These are phyloP conservation scores for Calamus simplicifolius DNA, from an alignment of 176 grass and related monocot species.

Conservation along the genomic window DNA sequence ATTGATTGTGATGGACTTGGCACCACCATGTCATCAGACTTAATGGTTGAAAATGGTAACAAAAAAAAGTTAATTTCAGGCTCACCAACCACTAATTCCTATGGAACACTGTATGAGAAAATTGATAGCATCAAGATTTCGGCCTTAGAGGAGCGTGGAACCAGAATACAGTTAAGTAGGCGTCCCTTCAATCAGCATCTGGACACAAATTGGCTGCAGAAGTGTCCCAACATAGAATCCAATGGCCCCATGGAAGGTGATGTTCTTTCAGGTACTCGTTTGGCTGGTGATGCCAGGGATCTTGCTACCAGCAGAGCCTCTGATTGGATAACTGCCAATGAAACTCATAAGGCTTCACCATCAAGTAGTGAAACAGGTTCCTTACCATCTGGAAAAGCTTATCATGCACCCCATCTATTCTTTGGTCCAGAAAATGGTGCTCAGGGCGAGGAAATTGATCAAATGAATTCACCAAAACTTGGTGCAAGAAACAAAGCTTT, in stretches of 20 bases:
- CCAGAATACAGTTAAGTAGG: slow-evolving; percentile 18
- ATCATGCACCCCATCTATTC: slow-evolving; percentile 23
- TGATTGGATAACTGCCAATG: slow-evolving; percentile 20
- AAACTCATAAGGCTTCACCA: slow-evolving; percentile 24
- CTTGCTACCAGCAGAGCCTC: slow-evolving; percentile 11
- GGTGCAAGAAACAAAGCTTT: not conserved
- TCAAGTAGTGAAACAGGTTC: slow-evolving; percentile 22
- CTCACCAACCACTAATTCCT: slow-evolving; percentile 14
- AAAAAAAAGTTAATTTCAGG: slow-evolving; percentile 10
- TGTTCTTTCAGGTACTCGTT: slow-evolving; percentile 18
- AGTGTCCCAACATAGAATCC: not conserved
- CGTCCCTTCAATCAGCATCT: slow-evolving; percentile 17
- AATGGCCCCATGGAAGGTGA: slow-evolving; percentile 9
- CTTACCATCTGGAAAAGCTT: slow-evolving; percentile 26
- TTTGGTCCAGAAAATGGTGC: slow-evolving; percentile 19
- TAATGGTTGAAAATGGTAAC: slow-evolving; percentile 22
- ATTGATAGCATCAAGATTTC: slow-evolving; percentile 50
- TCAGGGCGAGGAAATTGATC: slow-evolving; percentile 12
- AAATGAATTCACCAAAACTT: not conserved
- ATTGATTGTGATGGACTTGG: not conserved
- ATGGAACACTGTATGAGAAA: slow-evolving; percentile 29
- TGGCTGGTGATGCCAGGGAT: slow-evolving; percentile 23
- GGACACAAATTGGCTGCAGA: not conserved
- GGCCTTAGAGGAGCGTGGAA: slow-evolving; percentile 18
- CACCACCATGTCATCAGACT: slow-evolving; percentile 14